Base-by-base conservation (phyloP, 2,329 filamentous ascomycete genomes). In the Taxawa tesnikishii region DNA sequence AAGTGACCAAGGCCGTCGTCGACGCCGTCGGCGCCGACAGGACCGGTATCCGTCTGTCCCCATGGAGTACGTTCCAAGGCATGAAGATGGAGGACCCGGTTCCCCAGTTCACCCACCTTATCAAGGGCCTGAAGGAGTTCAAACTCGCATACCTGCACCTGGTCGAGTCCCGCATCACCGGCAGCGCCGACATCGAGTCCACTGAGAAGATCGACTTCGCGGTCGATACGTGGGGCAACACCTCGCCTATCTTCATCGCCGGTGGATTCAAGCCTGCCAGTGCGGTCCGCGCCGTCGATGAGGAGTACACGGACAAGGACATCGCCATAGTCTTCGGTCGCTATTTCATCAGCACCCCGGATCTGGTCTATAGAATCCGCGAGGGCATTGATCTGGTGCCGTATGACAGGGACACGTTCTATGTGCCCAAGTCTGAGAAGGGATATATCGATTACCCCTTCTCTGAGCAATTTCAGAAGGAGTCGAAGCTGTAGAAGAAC, bases 31-130 rank as follows among this genome's bases (percentile, higher is more conserved):
- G 74, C 1, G 48, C 64, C 0, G 63, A 75, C 2, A 58, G 59
- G 9, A 60, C 65, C 2, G 70, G 63, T 1, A 65, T 79, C 17
- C 66, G 76, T 2, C 50, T 82, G 4, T 70, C 62, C 3, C 77
- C 76, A 0, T 79, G 67, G 56, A 69, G 64, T 30, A 53, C 54
- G 0, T 80, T 74, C 54, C 72, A 80, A 38, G 66, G 65, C 18
- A 76, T 81, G 75, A 46, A 44, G 42, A 78, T 79, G 71, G 41
- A 51, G 0, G 63, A 82, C 27, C 75, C 75, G 0, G 45, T 71
- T 6, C 70, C 75, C 0, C 75, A 82, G 38, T 83, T 80, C 45
- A 57, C 56, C 0, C 60, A 81, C 43, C 47, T 79, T 6, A 60
- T 73, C 26, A 43, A 54, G 18, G 60, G 66, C 26, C 54, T 74